Evolutionary conservation across 768 basidiomycete genomes (phyloP), one percentile per base, ranked within the genome.

Genomic region (Porpolomopsis calyptriformis): DNA sequence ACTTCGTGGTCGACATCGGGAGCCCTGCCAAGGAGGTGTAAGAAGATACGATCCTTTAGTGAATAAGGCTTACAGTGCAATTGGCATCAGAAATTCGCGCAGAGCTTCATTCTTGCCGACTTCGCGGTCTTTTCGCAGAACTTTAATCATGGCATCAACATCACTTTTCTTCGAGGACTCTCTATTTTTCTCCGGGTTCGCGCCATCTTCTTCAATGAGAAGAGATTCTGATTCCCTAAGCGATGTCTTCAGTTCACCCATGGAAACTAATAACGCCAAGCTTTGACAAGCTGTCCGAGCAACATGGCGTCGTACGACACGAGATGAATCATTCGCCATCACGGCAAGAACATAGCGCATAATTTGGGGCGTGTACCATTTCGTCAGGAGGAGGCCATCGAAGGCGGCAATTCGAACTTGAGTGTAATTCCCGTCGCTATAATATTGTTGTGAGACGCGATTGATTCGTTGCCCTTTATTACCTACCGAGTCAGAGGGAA

Each of bases 371-470:
- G 82, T 73, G 60, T 89, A 82, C 90, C 91, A 85, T 64, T 90
- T 82, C 47, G 84, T 84, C 60, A 91, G 66, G 71, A 94, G 82
- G 8, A 98, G 72, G 26, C 89, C 87, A 62, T 99, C 96, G 54
- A 99, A 96, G 3, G 96, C 94, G 3, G 87, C 82, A 37, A 90
- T 76, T 38, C 96, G 83, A 37, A 99, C 87, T 58, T 88, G 84
- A 2, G 82, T 83, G 55, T 85, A 91, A 58, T 97, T 96, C 33
- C 94, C 96, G 64, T 96, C 91, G 20, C 93, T 93, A 53, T 22
- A 49, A 24, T 46, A n/a, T 14, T 34, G 19, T 10, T 48, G 45
- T 37, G 38, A 48, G 36, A 26, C 4, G 25, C 26, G 7, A 4
- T 16, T 40, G 23, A 14, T 7, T 25, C 27, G n/a, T 12, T 16